Conservation (phyloP, 331 rosid genomes). For the Quercus tomentella region DNA sequence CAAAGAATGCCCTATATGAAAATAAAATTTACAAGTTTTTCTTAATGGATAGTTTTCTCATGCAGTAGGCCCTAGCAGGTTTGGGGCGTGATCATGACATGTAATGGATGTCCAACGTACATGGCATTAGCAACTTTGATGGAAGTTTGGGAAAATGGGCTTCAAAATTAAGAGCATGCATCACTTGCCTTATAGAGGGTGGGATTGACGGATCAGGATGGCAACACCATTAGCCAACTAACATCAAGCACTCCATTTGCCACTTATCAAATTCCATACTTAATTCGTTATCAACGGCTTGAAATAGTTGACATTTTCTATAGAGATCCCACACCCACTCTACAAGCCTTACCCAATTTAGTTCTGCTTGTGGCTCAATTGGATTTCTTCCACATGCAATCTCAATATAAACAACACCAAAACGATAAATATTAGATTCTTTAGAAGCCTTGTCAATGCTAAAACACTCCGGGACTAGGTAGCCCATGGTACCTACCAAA, state of each 20-base stretch:
- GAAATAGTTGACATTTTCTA: slow-evolving; percentile 36
- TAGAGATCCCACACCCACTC: slow-evolving; percentile 76
- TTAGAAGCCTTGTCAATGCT: slow-evolving; percentile 62
- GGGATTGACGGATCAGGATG: slow-evolving; percentile 49
- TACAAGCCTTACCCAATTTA: slow-evolving; percentile 41
- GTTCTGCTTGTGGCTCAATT: slow-evolving; percentile 31
- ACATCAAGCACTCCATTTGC: slow-evolving; percentile 45
- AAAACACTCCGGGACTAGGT: slow-evolving; percentile 70
- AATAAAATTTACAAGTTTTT: too few species aligned
- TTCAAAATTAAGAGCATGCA: slow-evolving; percentile 54
- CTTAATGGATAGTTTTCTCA: too few species aligned
- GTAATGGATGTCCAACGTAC: too few species aligned
- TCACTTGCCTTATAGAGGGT: slow-evolving; percentile 59
- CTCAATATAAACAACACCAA: slow-evolving; percentile 73
- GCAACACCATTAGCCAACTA: slow-evolving; percentile 48
- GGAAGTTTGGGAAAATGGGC: slow-evolving; percentile 13
- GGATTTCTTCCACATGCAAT: slow-evolving; percentile 62
- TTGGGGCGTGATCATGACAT: too few species aligned
- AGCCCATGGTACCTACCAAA: slow-evolving; percentile 74
- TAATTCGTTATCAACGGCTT: slow-evolving; percentile 40
- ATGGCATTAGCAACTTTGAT: too few species aligned
- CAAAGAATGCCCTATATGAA: too few species aligned
- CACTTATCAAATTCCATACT: slow-evolving; percentile 35
- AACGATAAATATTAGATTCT: slow-evolving; percentile 69
- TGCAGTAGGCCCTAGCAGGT: too few species aligned